phyloP scores from a whole-genome alignment of 2,329 filamentous ascomycete genomes.

The Huntiella decipiens region DNA sequence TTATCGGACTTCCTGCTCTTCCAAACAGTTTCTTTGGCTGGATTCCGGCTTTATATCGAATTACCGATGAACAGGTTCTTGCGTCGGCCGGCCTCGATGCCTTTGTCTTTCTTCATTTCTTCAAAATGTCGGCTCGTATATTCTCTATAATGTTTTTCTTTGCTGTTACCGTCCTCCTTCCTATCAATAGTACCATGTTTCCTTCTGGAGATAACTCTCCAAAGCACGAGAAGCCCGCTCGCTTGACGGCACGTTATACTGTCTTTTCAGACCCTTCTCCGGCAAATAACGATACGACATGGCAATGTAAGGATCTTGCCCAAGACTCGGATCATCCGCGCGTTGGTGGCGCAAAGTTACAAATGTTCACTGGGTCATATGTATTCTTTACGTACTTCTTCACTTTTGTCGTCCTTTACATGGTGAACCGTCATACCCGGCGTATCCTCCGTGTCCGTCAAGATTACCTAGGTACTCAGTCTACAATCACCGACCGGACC shows the following conservation, averaged over 20 bases:
- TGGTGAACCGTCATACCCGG: slow-evolving; percentile 66
- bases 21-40: slow-evolving; percentile 79
- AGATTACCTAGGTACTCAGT: slow-evolving; percentile 80
- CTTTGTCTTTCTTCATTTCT: slow-evolving; percentile 88
- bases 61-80: slow-evolving; percentile 78
- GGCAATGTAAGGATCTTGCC: slow-evolving; percentile 15
- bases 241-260: neutral
- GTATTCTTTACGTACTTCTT: slow-evolving; percentile 91
- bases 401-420: slow-evolving; percentile 60
- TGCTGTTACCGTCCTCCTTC: slow-evolving; percentile 60
- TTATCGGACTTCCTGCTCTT: slow-evolving; percentile 50
- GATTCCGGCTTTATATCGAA: slow-evolving; percentile 69
- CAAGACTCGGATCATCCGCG: slow-evolving; percentile 13
- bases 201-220: slow-evolving; percentile 3
- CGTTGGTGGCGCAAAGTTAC: slow-evolving; percentile 10
- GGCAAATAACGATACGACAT: slow-evolving; percentile 9
- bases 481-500: slow-evolving; percentile 87
- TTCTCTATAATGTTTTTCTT: slow-evolving; percentile 66
- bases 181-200: slow-evolving; percentile 58
- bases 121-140: slow-evolving; percentile 83
- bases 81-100: slow-evolving; percentile 84
- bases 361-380: slow-evolving; percentile 70
- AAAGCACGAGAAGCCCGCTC: slow-evolving; percentile 3
- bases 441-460: slow-evolving; percentile 74
- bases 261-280: slow-evolving; percentile 1